phyloP scores from a whole-genome alignment of 805 yeast species.

The Huiozyma sinensis region DNA sequence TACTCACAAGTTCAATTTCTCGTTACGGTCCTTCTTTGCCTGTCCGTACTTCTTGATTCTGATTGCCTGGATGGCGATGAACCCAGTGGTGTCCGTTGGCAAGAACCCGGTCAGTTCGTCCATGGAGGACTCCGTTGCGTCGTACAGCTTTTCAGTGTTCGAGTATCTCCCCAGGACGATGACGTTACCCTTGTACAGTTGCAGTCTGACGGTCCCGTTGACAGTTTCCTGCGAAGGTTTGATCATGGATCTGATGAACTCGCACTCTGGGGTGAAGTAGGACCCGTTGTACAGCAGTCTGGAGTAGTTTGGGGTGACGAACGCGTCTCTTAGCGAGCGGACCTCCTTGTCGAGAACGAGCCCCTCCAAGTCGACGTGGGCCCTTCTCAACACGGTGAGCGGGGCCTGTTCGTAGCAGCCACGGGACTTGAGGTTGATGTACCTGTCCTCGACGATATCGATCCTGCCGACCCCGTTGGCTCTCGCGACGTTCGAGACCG shows the following conservation, averaged over 20 bases:
- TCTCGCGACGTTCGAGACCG: conserved; percentile 92
- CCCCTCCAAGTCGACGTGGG: conserved; percentile 96
- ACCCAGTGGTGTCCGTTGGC: conserved; percentile 94
- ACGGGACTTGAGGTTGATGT: conserved; percentile 96
- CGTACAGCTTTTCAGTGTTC: conserved; percentile 90
- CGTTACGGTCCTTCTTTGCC: conserved; percentile 75
- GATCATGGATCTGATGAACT: conserved; percentile 87
- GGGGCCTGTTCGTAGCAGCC: conserved; percentile 99
- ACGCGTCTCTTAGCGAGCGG: conserved; percentile 89
- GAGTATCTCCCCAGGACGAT: conserved; percentile 87
- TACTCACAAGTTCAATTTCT: conserved; percentile 29
- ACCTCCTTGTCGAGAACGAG: conserved; percentile 95
- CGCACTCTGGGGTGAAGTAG: conserved; percentile 98
- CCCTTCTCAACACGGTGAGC: conserved; percentile 81
- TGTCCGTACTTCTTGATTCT: conserved; percentile 98
- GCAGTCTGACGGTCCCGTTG: conserved; percentile 91
- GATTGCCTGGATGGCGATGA: conserved; percentile 95
- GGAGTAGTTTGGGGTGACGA: conserved; percentile 88
- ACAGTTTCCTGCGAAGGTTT: conserved; percentile 90
- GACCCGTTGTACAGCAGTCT: conserved; percentile 91
- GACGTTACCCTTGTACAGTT: conserved; percentile 84
- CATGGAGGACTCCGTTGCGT: conserved; percentile 97
- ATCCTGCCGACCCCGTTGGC: conserved; percentile 99
- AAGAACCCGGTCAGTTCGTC: conserved; percentile 97
- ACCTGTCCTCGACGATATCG: conserved; percentile 98